phyloP scores from a whole-genome alignment of 202 grass and related monocot species.

The Zizania palustris region DNA sequence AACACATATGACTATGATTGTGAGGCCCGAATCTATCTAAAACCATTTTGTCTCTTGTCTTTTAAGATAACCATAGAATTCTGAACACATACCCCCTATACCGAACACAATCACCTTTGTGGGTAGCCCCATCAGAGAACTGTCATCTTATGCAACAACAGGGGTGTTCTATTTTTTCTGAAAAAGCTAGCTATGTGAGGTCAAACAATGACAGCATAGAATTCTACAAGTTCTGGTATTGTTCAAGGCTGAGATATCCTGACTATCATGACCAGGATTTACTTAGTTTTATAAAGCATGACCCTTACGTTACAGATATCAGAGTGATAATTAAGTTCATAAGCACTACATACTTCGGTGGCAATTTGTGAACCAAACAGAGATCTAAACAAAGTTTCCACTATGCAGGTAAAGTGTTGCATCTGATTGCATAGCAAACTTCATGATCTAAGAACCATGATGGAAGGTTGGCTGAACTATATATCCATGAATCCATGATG shows the following conservation, averaged over 20 bases:
- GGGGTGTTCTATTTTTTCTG: too few species aligned
- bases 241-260: slow-evolving; percentile 62
- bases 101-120: too few species aligned
- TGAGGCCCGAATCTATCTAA: too few species aligned
- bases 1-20: too few species aligned
- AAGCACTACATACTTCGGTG: slow-evolving; percentile 72
- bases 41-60: too few species aligned
- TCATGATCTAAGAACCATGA: slow-evolving; percentile 66
- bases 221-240: slow-evolving; percentile 84
- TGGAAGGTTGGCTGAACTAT: slow-evolving; percentile 71
- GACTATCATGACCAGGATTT: slow-evolving; percentile 78
- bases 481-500: slow-evolving; percentile 78
- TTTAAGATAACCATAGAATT: too few species aligned
- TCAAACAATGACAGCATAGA: slow-evolving; percentile 74
- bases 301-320: slow-evolving; percentile 52
- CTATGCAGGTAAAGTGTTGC: slow-evolving; percentile 82
- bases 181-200: slow-evolving; percentile 74
- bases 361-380: slow-evolving; percentile 68
- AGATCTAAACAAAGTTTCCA: slow-evolving; percentile 65
- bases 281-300: slow-evolving; percentile 79
- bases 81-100: too few species aligned
- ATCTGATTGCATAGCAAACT: slow-evolving; percentile 65
- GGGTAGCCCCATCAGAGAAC: too few species aligned
- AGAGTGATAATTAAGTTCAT: slow-evolving; percentile 72
- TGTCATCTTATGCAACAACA: too few species aligned